A percentile compares a stretch with the other conserved stretches of the same genome.
phyloP scores from a whole-genome alignment of 768 basidiomycete genomes.

The Galerina sulciceps region DNA sequence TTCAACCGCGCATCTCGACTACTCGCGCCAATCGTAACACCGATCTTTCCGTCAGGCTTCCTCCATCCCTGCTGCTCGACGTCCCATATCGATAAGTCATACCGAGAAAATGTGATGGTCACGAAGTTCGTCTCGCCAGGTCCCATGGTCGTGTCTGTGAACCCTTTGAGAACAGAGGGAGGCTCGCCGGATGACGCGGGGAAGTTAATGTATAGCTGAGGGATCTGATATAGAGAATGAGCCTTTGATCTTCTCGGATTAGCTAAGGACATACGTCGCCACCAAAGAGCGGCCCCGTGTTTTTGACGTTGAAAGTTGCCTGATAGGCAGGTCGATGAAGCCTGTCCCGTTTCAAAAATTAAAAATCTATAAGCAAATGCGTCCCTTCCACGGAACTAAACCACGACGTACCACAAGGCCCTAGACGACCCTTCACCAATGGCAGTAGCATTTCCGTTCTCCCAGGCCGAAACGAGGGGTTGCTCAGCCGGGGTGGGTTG shows the following conservation, averaged over 20 bases:
- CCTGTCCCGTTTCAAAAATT: background rate
- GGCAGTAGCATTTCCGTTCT: constrained; percentile 57
- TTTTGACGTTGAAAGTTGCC: constrained; percentile 68
- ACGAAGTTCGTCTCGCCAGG: constrained; percentile 52
- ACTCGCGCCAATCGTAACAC: constrained; percentile 69
- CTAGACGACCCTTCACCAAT: constrained; percentile 60
- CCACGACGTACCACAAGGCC: constrained; percentile 55
- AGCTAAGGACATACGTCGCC: constrained; percentile 50
- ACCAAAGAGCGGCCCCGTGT: constrained; percentile 66
- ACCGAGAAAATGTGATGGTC: constrained; percentile 63
- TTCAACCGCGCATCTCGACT: constrained; percentile 62
- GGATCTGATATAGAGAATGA: constrained; percentile 44
- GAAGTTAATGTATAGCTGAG: constrained; percentile 78
- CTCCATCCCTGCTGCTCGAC: constrained; percentile 74
- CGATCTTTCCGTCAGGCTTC: constrained; percentile 65
- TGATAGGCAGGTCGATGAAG: constrained; percentile 66
- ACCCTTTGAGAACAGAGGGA: constrained; percentile 72
- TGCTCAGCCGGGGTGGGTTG: constrained; percentile 42
- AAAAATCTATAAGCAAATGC: background rate
- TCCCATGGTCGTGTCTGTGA: constrained; percentile 57
- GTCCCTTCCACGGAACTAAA: background rate
- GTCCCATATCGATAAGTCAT: constrained; percentile 82
- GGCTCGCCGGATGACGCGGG: constrained; percentile 68
- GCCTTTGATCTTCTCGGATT: background rate
- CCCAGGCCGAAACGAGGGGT: constrained; percentile 53